Percentiles rank a stretch among this genome's conserved stretches.
phyloP scores from a whole-genome alignment of 208 protist species.

The Acanthamoeba healyi region DNA sequence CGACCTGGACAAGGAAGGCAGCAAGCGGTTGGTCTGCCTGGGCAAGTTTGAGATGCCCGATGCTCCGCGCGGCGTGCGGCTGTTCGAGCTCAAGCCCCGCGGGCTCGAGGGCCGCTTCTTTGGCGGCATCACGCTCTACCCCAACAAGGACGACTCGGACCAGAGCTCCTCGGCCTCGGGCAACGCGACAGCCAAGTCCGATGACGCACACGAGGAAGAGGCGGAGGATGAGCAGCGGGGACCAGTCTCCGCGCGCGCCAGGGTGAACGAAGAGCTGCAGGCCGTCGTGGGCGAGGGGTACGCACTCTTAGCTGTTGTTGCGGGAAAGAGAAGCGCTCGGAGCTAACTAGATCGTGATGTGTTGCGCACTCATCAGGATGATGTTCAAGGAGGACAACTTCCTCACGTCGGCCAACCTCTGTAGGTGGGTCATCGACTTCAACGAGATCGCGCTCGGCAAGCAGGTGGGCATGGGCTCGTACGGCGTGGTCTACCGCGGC shows the following conservation, averaged over 20 bases:
- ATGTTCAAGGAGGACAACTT: constrained; percentile 65
- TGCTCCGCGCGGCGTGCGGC: neutral
- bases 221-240: neutral
- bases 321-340: no score
- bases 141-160: neutral
- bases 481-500: constrained; percentile 27
- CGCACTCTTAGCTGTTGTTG: neutral
- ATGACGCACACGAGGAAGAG: neutral
- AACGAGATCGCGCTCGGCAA: constrained; percentile 48
- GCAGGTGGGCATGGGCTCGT: constrained; percentile 6
- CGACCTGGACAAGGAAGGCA: neutral
- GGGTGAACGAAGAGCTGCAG: constrained; percentile 10
- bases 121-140: neutral
- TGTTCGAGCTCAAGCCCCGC: constrained; percentile 9
- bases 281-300: neutral
- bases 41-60: constrained; percentile 68
- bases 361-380: neutral
- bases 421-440: constrained; percentile 62
- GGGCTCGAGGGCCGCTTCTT: constrained; percentile 54
- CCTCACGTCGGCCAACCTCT: constrained; percentile 65
- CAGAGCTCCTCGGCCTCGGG: neutral
- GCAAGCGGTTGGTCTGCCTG: neutral
- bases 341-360: neutral
- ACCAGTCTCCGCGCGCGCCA: neutral
- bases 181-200: neutral